Evolutionary conservation across 148 eudicot genomes (phyloP), one percentile per base, ranked within the genome.

Genomic region (Diospyros kaki): DNA sequence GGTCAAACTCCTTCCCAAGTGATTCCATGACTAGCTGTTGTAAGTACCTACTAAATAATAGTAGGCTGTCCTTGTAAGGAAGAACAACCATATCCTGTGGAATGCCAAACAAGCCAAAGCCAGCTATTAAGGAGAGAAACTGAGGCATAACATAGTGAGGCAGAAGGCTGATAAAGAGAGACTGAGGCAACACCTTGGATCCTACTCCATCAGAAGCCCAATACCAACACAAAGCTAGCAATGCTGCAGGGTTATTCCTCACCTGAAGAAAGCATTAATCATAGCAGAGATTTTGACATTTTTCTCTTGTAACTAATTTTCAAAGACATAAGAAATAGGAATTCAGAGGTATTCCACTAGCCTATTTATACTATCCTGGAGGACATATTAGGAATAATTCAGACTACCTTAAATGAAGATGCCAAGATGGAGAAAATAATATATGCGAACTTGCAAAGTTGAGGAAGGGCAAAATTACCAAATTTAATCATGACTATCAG

Each of bases 11-110:
- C 87, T 96, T 96, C 59, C 99, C 99, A 77, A 96, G 86, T 66
- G 98, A 96, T 80, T 96, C 99, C 99, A 96, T 96, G 82, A 96
- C 98, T 78, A 96, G 86, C 88, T 93, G 98, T 76, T 96, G 99
- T 77, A 93, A 83, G 73, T 96, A 96, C 83, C 97, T 86, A 82
- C 98, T 96, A 75, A 96, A 96, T 40, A 96, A 83, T 77, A 96
- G 84, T 74, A 96, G 84, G 76, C 98, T 96, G 52, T 48, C 52
- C 8, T 4, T 4, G 4, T 4, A 4, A 48, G 52, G 52, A 48
- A 4, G 52, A 75, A 94, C 93, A 75, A 94, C 97, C 98, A 94
- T 94, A 83, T 94, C 98, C 98, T 91, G 81, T 50, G 51, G 56
- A 75, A 65, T 63, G 13, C 64, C 45, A 71, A 45, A 53, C 11